Base-by-base conservation (phyloP, 805 yeast genomes). In the Candida koratica region DNA sequence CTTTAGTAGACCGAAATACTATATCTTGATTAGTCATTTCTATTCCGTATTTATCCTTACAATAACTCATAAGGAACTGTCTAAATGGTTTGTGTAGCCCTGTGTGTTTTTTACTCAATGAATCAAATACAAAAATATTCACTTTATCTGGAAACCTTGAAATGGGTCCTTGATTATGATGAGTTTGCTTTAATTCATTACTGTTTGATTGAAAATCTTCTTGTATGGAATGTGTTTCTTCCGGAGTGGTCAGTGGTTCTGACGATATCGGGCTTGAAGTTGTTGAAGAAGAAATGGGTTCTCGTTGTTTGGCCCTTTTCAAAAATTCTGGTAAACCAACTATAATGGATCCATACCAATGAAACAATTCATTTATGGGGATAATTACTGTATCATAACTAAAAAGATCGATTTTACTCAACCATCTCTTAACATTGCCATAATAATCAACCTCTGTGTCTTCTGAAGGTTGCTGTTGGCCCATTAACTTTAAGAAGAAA, bases 311-410 rank as follows among this genome's bases (percentile, higher is more conserved):
- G 12, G 32, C 34, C 20, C 28, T 25, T 14, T 42, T 44, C 13
- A 59, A 36, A 10, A 64, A 45, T 35, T 51, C 46, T 33, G 75
- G 64, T 49, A 76, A 61, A 42, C 81, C 72, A 39, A 77, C 67
- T 4, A 90, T 73, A 4, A 90, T 73, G 17, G 85, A 80, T 30
- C 89, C 79, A 52, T 79, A 85, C 98, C 98, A 93, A 60, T 93
- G 98, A 25, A 75, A 65, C 26, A 71, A 72, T 43, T 81, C 84
- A 56, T 86, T 85, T 6, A 93, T 79, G 0, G 98, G 98, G 8
- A 90, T 67, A 2, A 89, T 70, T 2, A 87, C 63, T 48, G 71
- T 77, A 29, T 75, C 71, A 49, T 71, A 80, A 13, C 63, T 65
- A 56, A 78, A 55, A 15, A 67, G 55, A 43, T 86, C 82, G 6